Evolutionary conservation across 2,329 filamentous ascomycete genomes (phyloP).

Genomic region (Trematosphaeria pertusa): DNA sequence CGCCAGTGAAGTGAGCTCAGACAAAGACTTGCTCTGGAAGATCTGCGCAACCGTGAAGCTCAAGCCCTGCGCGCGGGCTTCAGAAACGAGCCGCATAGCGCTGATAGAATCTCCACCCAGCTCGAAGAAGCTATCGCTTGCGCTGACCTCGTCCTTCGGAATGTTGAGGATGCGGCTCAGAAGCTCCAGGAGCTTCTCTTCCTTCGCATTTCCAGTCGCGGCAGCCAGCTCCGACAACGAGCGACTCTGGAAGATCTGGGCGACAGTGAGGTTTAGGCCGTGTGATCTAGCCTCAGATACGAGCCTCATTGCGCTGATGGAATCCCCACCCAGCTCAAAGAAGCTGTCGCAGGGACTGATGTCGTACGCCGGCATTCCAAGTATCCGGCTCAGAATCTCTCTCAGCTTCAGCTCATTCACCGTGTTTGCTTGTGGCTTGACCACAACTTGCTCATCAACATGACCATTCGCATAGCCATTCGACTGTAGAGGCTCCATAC

Average conservation of each 20-base stretch:
- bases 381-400: constrained; percentile 32
- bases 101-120: constrained; percentile 56
- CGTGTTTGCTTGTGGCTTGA: constrained; percentile 18
- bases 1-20: constrained; percentile 34
- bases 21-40: constrained; percentile 53
- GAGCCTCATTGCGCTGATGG: constrained; percentile 54
- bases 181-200: constrained; percentile 36
- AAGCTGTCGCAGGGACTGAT: constrained; percentile 53
- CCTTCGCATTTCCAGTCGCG: constrained; percentile 47
- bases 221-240: constrained; percentile 61
- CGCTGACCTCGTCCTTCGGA: constrained; percentile 42
- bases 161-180: constrained; percentile 41
- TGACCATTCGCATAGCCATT: constrained; percentile 7
- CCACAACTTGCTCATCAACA: background rate
- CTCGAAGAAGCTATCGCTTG: constrained; percentile 53
- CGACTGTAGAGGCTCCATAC: constrained; percentile 22
- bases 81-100: constrained; percentile 55
- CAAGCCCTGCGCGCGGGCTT: constrained; percentile 45
- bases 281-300: constrained; percentile 47
- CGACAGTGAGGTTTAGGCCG: constrained; percentile 50
- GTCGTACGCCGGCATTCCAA: constrained; percentile 33
- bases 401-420: constrained; percentile 35
- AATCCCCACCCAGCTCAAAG: constrained; percentile 56
- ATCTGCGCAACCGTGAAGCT: constrained; percentile 53
- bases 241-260: constrained; percentile 52